A percentile compares a stretch with the other conserved stretches of the same genome.
Evolutionary conservation across 192 early-diverging fungal genomes (phyloP).

Genomic region (Backusella mclennaniae): DNA sequence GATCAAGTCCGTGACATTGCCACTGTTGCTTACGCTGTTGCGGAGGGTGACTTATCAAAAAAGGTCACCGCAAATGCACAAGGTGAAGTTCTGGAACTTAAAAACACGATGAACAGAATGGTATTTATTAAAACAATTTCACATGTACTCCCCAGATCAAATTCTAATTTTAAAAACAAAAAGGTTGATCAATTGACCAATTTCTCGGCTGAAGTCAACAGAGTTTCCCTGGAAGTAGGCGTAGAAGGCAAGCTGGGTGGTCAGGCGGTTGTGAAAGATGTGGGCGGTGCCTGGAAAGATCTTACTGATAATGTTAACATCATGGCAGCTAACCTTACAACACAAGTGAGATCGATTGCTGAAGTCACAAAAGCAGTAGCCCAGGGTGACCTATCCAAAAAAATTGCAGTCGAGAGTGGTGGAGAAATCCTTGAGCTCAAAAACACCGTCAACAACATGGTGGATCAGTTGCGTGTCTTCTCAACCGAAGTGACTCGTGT

Average conservation of each 20-base stretch:
- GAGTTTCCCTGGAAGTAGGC: slow-evolving; percentile 73
- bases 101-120: slow-evolving; percentile 61
- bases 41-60: slow-evolving; percentile 50
- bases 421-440: slow-evolving; percentile 61
- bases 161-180: not conserved
- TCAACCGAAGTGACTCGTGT: slow-evolving; percentile 66
- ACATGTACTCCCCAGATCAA: not conserved
- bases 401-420: slow-evolving; percentile 45
- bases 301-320: slow-evolving; percentile 52
- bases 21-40: slow-evolving; percentile 53
- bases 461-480: slow-evolving; percentile 52
- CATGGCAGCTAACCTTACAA: slow-evolving; percentile 54
- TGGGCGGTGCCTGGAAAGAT: slow-evolving; percentile 46
- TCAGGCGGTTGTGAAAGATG: slow-evolving; percentile 50
- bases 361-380: slow-evolving; percentile 61
- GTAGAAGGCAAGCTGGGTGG: slow-evolving; percentile 68
- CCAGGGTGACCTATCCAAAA: slow-evolving; percentile 59
- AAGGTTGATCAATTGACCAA: slow-evolving; percentile 42
- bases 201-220: slow-evolving; percentile 63
- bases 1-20: slow-evolving; percentile 58
- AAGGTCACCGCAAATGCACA: slow-evolving; percentile 52
- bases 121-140: slow-evolving; percentile 12
- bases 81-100: slow-evolving; percentile 59
- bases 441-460: slow-evolving; percentile 63
- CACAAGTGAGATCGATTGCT: slow-evolving; percentile 68